phyloP scores from a whole-genome alignment of 495 filamentous ascomycete genomes.

The Halenospora varia region DNA sequence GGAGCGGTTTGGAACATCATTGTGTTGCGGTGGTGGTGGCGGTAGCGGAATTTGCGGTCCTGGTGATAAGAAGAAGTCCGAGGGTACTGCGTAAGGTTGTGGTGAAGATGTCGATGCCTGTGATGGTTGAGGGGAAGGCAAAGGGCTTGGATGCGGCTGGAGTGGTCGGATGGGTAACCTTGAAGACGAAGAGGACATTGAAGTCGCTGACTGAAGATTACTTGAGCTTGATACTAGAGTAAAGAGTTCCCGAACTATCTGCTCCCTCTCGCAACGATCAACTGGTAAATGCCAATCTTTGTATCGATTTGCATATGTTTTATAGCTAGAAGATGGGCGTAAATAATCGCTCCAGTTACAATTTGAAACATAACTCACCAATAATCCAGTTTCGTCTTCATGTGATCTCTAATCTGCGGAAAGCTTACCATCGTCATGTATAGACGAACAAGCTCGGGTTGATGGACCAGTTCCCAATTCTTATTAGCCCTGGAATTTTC shows the following conservation, averaged over 20 bases:
- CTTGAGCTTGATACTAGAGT: slow-evolving; percentile 4
- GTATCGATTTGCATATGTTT: slow-evolving; percentile 19
- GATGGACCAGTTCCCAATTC: slow-evolving; percentile 13
- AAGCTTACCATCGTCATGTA: slow-evolving; percentile 23
- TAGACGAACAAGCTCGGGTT: slow-evolving; percentile 10
- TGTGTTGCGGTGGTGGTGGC: neutral
- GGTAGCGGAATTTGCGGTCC: neutral
- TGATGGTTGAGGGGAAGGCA: neutral
- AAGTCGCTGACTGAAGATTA: neutral
- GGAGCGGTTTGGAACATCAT: neutral
- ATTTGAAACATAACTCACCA: slow-evolving; percentile 7
- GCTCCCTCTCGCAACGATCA: slow-evolving; percentile 12
- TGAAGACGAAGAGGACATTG: neutral
- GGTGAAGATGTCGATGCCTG: neutral
- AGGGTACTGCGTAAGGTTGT: neutral
- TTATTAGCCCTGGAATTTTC: slow-evolving; percentile 5
- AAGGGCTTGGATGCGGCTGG: slow-evolving; percentile 5
- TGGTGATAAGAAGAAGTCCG: neutral
- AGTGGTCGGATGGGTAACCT: slow-evolving; percentile 7
- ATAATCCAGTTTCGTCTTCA: slow-evolving; percentile 15
- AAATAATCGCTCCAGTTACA: neutral
- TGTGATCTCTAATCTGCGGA: slow-evolving; percentile 10
- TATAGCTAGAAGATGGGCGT: slow-evolving; percentile 9
- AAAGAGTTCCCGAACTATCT: slow-evolving; percentile 10
- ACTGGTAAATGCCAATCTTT: slow-evolving; percentile 17